Percentiles rank a stretch among this genome's conserved stretches.
These are phyloP conservation scores for Boletus rex-veris DNA, from an alignment of 768 basidiomycete species.

Conservation along the genomic window DNA sequence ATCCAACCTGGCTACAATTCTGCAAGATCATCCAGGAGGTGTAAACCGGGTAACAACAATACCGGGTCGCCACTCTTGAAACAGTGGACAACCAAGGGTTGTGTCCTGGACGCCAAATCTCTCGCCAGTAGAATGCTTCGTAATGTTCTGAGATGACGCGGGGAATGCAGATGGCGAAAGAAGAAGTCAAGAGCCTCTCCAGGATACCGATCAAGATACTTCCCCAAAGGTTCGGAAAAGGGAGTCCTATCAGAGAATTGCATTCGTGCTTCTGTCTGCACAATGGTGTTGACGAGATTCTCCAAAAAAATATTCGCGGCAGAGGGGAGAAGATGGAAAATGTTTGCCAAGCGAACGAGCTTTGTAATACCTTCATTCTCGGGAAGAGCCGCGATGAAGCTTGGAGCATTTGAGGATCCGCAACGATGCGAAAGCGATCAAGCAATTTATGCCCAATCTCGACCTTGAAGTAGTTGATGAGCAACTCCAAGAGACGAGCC, in stretches of 20 bases:
- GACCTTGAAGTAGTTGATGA: slow-evolving; percentile 99
- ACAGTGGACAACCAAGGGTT: slow-evolving; percentile 48
- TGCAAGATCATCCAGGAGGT: slow-evolving; percentile 74
- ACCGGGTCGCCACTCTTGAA: slow-evolving; percentile 47
- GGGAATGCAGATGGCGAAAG: slow-evolving; percentile 70
- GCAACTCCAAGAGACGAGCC: slow-evolving; percentile 85
- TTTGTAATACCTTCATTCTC: slow-evolving; percentile 92
- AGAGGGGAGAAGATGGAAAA: slow-evolving; percentile 93
- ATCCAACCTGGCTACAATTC: slow-evolving; percentile 69
- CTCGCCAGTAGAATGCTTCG: slow-evolving; percentile 78
- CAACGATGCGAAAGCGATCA: slow-evolving; percentile 91
- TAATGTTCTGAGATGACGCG: slow-evolving; percentile 77
- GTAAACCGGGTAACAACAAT: slow-evolving; percentile 65
- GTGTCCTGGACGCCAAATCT: slow-evolving; percentile 61
- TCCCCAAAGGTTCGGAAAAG: slow-evolving; percentile 89
- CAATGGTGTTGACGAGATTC: slow-evolving; percentile 80
- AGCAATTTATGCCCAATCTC: slow-evolving; percentile 97
- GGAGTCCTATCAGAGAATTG: slow-evolving; percentile 87
- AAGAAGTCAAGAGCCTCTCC: slow-evolving; percentile 83
- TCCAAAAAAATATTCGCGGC: slow-evolving; percentile 91
- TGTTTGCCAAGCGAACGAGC: slow-evolving; percentile 91
- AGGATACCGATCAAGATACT: slow-evolving; percentile 89
- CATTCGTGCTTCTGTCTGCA: slow-evolving; percentile 88
- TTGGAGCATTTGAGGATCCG: slow-evolving; percentile 81
- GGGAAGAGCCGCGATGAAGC: slow-evolving; percentile 72